These are phyloP conservation scores for Monosporascus sp. DNA, from an alignment of 2,329 filamentous ascomycete genomes.

Conservation along the genomic window DNA sequence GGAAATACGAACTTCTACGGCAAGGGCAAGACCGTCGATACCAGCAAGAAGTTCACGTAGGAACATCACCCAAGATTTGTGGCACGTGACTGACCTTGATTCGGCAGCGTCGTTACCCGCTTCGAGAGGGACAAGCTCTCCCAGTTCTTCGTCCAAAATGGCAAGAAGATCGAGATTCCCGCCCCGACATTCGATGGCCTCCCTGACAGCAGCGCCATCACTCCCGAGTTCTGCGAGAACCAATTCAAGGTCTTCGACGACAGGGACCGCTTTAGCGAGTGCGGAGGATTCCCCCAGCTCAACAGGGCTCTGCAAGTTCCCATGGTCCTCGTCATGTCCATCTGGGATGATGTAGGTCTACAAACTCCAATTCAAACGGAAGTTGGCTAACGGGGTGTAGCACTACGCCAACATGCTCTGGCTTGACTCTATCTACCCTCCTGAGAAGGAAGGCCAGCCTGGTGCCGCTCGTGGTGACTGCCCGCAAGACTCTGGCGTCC, in stretches of 20 bases:
- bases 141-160: constrained; percentile 56
- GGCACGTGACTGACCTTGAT: not conserved
- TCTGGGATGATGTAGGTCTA: constrained; percentile 49
- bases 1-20: constrained; percentile 58
- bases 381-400: constrained; percentile 13
- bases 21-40: constrained; percentile 50
- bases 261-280: constrained; percentile 42
- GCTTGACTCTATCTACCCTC: constrained; percentile 50
- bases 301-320: constrained; percentile 45
- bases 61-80: not conserved
- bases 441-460: constrained; percentile 28
- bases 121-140: constrained; percentile 43
- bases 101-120: constrained; percentile 47
- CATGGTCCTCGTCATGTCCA: constrained; percentile 57
- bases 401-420: constrained; percentile 55
- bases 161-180: constrained; percentile 41
- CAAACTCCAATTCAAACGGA: not conserved
- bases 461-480: constrained; percentile 47
- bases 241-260: constrained; percentile 50
- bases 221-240: constrained; percentile 47
- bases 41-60: constrained; percentile 48
- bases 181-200: constrained; percentile 24
- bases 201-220: constrained; percentile 33
- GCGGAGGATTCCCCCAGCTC: constrained; percentile 50
- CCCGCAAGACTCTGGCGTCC: constrained; percentile 38